These are phyloP conservation scores for Aspergillus campestris DNA, from an alignment of 495 filamentous ascomycete species.

Conservation along the genomic window DNA sequence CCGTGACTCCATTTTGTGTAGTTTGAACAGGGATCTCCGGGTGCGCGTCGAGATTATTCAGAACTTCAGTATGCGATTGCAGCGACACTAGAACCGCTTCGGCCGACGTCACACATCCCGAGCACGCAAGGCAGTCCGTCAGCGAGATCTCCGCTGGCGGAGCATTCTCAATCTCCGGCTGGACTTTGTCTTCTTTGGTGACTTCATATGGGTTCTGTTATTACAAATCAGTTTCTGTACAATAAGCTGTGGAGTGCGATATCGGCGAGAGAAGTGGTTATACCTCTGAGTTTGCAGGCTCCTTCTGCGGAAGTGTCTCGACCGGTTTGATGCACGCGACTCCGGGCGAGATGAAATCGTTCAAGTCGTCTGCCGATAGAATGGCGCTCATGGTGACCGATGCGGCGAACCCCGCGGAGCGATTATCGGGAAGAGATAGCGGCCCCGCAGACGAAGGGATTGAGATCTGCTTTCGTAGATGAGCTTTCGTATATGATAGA, in stretches of 20 bases:
- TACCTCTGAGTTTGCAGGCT: constrained; percentile 26
- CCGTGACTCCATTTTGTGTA: constrained; percentile 16
- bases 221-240: constrained; percentile 16
- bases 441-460: background rate
- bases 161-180: constrained; percentile 43
- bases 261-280: constrained; percentile 4
- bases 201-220: constrained; percentile 71
- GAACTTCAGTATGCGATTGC: constrained; percentile 86
- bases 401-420: constrained; percentile 7
- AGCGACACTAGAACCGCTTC: constrained; percentile 90
- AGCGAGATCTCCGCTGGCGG: constrained; percentile 81
- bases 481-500: too few species aligned
- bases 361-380: constrained; percentile 89
- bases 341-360: constrained; percentile 97
- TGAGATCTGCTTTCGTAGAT: background rate
- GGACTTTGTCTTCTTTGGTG: constrained; percentile 75
- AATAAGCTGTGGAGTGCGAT: background rate
- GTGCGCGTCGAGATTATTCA: constrained; percentile 65
- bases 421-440: constrained; percentile 1
- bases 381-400: constrained; percentile 76
- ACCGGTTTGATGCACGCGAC: constrained; percentile 98
- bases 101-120: constrained; percentile 93
- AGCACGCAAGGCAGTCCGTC: constrained; percentile 95
- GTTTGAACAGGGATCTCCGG: constrained; percentile 37
- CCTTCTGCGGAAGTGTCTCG: constrained; percentile 68